These are phyloP conservation scores for Croton setiger DNA, from an alignment of 441 rosid genomes.

Conservation along the genomic window DNA sequence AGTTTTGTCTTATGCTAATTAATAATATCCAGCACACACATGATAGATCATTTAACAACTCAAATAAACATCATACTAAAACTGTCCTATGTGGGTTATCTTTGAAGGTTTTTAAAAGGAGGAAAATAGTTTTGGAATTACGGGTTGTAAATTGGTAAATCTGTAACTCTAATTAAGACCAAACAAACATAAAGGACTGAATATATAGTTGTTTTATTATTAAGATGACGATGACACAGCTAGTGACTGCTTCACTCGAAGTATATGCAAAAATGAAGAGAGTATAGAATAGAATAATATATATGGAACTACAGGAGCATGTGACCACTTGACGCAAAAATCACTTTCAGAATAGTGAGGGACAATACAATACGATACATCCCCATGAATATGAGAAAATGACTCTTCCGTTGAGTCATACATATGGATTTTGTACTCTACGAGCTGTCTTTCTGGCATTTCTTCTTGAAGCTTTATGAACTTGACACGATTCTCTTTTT, in stretches of 20 bases:
- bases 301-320: conserved; percentile 15
- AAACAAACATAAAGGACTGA: background rate
- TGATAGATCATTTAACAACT: no score
- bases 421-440: conserved; percentile 10
- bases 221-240: background rate
- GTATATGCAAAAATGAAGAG: background rate
- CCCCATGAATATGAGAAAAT: conserved; percentile 21
- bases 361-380: conserved; percentile 2
- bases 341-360: conserved; percentile 24
- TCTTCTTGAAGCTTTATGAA: background rate
- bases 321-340: conserved; percentile 23
- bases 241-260: background rate
- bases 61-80: no score
- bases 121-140: no score
- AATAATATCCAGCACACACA: no score
- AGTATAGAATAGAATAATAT: background rate
- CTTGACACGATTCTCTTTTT: no score
- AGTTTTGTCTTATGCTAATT: no score
- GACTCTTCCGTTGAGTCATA: conserved; percentile 9
- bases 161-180: no score
- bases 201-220: background rate
- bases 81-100: no score
- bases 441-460: conserved; percentile 23
- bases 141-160: no score
- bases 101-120: no score